A percentile compares a stretch with the other conserved stretches of the same genome.
Evolutionary conservation across 768 basidiomycete genomes (phyloP).

Genomic region (Termitomyces sp.): DNA sequence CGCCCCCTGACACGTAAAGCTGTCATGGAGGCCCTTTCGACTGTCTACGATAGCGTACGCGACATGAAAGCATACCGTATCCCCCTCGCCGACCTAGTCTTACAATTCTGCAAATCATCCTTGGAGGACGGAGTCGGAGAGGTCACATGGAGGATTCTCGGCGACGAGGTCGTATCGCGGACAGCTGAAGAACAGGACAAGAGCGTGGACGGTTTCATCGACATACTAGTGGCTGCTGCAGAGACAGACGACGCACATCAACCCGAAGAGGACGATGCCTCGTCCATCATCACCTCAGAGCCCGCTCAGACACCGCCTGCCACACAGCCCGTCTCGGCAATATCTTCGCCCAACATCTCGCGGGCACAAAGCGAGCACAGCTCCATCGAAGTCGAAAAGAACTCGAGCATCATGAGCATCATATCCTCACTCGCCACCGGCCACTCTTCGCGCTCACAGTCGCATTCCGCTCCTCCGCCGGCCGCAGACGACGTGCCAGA

Average conservation of each 20-base stretch:
- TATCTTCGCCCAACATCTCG: conserved; percentile 50
- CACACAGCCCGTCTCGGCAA: conserved; percentile 18
- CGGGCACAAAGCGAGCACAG: conserved; percentile 55
- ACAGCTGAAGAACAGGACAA: conserved; percentile 26
- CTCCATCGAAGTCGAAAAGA: conserved; percentile 31
- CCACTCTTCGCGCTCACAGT: conserved; percentile 52
- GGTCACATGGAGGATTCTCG: conserved; percentile 54
- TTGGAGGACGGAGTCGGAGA: conserved; percentile 29
- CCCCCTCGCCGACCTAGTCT: conserved; percentile 47
- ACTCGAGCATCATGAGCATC: conserved; percentile 47
- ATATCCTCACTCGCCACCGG: conserved; percentile 56
- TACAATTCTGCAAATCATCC: conserved; percentile 33
- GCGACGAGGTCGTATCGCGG: conserved; percentile 62
- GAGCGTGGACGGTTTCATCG: conserved; percentile 27
- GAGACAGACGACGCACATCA: conserved; percentile 21
- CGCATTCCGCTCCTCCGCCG: conserved; percentile 47
- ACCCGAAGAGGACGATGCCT: conserved; percentile 38
- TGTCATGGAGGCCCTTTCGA: conserved; percentile 51
- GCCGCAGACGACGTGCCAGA: conserved; percentile 30
- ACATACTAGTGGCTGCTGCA: conserved; percentile 37
- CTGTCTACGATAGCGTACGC: conserved; percentile 59
- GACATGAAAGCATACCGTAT: conserved; percentile 66
- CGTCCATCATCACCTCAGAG: conserved; percentile 33
- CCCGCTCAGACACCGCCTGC: conserved; percentile 28
- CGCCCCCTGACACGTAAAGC: conserved; percentile 51